Conservation (phyloP, 306 rosid species). For the Cicer yamashitae region DNA sequence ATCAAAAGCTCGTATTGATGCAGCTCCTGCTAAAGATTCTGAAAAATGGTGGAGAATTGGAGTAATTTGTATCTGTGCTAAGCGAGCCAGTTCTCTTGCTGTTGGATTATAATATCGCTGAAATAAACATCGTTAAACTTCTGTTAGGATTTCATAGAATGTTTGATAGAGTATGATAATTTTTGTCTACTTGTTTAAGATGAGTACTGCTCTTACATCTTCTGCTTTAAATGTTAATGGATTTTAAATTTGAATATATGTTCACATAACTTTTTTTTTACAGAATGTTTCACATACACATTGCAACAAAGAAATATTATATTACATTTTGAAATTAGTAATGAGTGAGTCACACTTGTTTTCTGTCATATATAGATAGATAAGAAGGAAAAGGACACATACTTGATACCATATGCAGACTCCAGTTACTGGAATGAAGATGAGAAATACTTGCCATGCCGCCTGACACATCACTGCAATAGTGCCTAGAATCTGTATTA, state of each 20-base stretch:
- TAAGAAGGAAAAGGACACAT: slow-evolving; percentile 43
- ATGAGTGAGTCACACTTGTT: slow-evolving; percentile 31
- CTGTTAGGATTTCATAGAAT: slow-evolving; percentile 39
- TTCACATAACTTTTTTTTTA: neutral
- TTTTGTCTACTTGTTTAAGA: neutral
- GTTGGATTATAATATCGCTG: slow-evolving; percentile 92
- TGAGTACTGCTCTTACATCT: neutral
- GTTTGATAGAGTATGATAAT: neutral
- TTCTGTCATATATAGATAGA: neutral
- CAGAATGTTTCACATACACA: neutral
- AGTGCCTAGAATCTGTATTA: slow-evolving; percentile 83
- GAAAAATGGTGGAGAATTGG: slow-evolving; percentile 95
- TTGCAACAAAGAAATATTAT: slow-evolving; percentile 11
- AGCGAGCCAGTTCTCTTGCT: slow-evolving; percentile 92
- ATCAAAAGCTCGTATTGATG: slow-evolving; percentile 88
- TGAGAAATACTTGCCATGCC: slow-evolving; percentile 94
- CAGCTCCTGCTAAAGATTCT: slow-evolving; percentile 88
- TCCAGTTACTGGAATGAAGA: slow-evolving; percentile 84
- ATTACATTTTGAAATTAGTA: slow-evolving; percentile 19
- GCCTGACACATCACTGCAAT: slow-evolving; percentile 95
- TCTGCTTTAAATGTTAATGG: slow-evolving; percentile 3
- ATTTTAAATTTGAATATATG: slow-evolving; percentile 23
- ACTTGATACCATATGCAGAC: slow-evolving; percentile 97
- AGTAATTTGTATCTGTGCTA: slow-evolving; percentile 79
- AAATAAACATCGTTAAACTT: slow-evolving; percentile 39